Base-by-base conservation (phyloP, 805 yeast species). In the Scheffersomyces lignosus region DNA sequence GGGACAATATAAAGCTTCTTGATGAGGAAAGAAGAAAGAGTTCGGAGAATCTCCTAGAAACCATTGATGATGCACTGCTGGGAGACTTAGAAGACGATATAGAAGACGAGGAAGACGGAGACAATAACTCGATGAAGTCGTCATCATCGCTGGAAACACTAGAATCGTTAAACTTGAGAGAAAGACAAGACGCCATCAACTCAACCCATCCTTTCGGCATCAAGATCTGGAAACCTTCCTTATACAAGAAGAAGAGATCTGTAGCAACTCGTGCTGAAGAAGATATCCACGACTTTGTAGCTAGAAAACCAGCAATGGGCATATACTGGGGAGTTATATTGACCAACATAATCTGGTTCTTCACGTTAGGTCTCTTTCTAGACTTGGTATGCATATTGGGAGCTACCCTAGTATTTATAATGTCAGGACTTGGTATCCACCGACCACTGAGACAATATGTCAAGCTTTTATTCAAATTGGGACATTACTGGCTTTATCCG, bases 121-220 rank as follows among this genome's bases (percentile, higher is more conserved):
- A 65, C 26, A 39, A 41, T 2, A 55, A 37, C 2, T 64, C 68
- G 0, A 38, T 55, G 2, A 33, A 45, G 18, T 58, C 71, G 2
- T 35, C 59, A 1, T 43, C 60, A 1, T 59, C 71, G 1, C 42
- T 57, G 12, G 76, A 75, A 1, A 80, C 95, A 0, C 56, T 78
- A 18, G 97, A 91, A 59, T 84, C 96, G 4, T 83, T 86, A 56
- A 93, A 96, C 4, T 71, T 91, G 37, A 73, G 93, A 42, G 96
- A 90, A 49, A 80, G 97, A 47, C 99, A 93, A 61, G 90, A 87
- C 49, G 99, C 99, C 14, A 93, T 93, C 56, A 93, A 93, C 56
- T 81, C 86, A 35, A 89, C 97, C 4, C 99, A 93, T 68, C 99
- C 99, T 0, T 93, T 93, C 54, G 99, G 99, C 73, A 91, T 93